Evolutionary conservation across 208 protist species (phyloP), one percentile per base, ranked within the genome.

Genomic region (Acanthamoeba lenticulata): DNA sequence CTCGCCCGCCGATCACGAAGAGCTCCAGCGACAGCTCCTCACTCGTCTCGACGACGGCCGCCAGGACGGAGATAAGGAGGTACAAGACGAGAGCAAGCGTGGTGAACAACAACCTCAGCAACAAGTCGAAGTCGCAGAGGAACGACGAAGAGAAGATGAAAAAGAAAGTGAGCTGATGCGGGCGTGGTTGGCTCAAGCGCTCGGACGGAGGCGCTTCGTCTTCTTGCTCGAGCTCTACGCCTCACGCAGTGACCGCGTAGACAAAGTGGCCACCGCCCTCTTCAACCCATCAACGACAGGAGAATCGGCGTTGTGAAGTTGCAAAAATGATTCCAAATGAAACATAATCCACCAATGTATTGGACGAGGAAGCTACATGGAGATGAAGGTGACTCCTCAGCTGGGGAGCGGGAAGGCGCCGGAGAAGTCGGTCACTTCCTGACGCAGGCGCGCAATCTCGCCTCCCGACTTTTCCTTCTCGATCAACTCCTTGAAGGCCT

Each of bases 401-500:
- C 97, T 97, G 9, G 98, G 98, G 94, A 99, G 98, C 29, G 94
- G 94, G 94, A 98, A 98, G 49, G 94, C 85, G 1, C 95, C 86
- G 34, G 98, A 97, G 72, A 98, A 97, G 38, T 38, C 52, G 94
- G 99, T 97, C 21, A 99, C 98, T 32, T 98, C 98, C 0, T 36
- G 79, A 57, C 97, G 96, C 29, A 99, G 96, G 5, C 57, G 74
- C 11, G n/a, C 45, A n/a, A 81, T 81, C 72, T 81, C 72, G 6
- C 72, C 72, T 32, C 72, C 21, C 27, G 19, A 11, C 72, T 81
- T 81, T 38, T 81, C 72, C 72, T 49, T 81, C 72, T 81, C 72
- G 21, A 81, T 32, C 6, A 47, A 24, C 72, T 81, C 72, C 72
- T 81, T 81, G 72, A 81, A 81, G 72, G 72, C 72, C 72, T 81